Conservation (phyloP, 2,329 filamentous ascomycete species). For the Periconia digitata region DNA sequence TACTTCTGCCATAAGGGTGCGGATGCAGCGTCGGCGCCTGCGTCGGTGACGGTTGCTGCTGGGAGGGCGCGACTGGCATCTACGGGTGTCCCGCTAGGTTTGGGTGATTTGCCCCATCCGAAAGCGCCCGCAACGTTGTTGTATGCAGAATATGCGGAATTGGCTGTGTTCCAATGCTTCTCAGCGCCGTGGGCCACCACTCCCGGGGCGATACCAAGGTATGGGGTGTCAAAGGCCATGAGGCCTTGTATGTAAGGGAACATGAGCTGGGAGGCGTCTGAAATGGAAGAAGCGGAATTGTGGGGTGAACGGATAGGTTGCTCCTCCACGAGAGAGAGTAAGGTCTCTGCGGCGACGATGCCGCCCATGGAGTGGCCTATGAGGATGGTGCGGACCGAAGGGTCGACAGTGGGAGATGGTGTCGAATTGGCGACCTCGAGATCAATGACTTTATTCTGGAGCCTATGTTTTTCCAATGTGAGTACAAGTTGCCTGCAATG, state of each 20-base stretch:
- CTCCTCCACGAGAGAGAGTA: slow-evolving; percentile 71
- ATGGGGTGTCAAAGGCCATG: slow-evolving; percentile 93
- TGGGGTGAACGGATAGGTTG: slow-evolving; percentile 37
- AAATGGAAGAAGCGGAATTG: slow-evolving; percentile 35
- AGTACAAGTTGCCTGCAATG: slow-evolving; percentile 2
- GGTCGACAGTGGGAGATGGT: slow-evolving; percentile 81
- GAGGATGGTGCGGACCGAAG: slow-evolving; percentile 78
- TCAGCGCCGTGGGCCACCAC: slow-evolving; percentile 87
- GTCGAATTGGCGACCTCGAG: slow-evolving; percentile 82
- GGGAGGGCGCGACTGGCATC: slow-evolving; percentile 40
- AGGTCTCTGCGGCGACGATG: slow-evolving; percentile 88
- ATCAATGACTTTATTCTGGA: slow-evolving; percentile 91
- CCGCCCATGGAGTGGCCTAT: slow-evolving; percentile 86
- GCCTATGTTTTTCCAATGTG: slow-evolving; percentile 53
- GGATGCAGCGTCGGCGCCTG: slow-evolving; percentile 48
- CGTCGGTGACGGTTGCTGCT: slow-evolving; percentile 40
- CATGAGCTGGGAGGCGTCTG: slow-evolving; percentile 67
- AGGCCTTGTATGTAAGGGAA: slow-evolving; percentile 92
- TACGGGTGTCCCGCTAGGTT: slow-evolving; percentile 20
- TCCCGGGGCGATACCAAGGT: slow-evolving; percentile 76
- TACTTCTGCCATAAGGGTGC: slow-evolving; percentile 69
- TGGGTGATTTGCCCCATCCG: slow-evolving; percentile 57
- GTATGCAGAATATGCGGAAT: slow-evolving; percentile 67
- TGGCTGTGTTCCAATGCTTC: slow-evolving; percentile 76
- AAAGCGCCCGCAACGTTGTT: slow-evolving; percentile 64